Evolutionary conservation across 805 yeast species (phyloP).

Genomic region (Saturnispora bothae): DNA sequence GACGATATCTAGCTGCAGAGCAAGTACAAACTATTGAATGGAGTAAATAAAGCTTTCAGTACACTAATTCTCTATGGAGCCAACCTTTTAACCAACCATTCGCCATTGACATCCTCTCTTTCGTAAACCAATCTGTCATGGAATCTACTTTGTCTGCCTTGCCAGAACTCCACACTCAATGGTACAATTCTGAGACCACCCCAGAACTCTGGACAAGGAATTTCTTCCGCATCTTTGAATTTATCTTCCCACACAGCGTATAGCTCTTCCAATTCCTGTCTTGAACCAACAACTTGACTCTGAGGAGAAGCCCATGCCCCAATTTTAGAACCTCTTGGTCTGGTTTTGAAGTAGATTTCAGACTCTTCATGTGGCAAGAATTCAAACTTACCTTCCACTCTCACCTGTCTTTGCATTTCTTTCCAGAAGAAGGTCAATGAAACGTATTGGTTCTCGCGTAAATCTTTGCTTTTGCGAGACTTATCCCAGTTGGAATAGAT

Average conservation of each 20-base stretch:
- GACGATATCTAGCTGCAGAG: too few relatives aligned
- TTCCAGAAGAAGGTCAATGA: constrained; percentile 90
- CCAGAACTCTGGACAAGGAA: constrained; percentile 93
- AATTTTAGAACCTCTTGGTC: constrained; percentile 87
- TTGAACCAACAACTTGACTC: constrained; percentile 43
- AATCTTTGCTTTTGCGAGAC: constrained; percentile 71
- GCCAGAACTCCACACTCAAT: constrained; percentile 92
- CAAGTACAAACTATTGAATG: too few relatives aligned
- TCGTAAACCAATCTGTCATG: constrained; percentile 80
- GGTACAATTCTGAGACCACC: constrained; percentile 90
- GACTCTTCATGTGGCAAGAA: constrained; percentile 63
- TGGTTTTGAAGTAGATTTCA: constrained; percentile 66
- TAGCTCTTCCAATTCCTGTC: constrained; percentile 53
- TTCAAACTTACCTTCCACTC: constrained; percentile 82
- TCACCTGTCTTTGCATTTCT: constrained; percentile 78
- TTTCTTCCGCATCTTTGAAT: constrained; percentile 54
- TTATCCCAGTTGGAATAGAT: constrained; percentile 87
- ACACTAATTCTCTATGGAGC: too few relatives aligned
- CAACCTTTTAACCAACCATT: constrained; percentile 58
- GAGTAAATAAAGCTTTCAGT: too few relatives aligned
- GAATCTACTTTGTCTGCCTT: constrained; percentile 80
- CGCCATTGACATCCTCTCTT: constrained; percentile 37
- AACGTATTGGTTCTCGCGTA: constrained; percentile 63
- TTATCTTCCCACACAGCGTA: constrained; percentile 39
- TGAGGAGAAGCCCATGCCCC: constrained; percentile 98